Conservation (phyloP, 192 early-diverging fungal species). For the Martensiomyces pterosporus region DNA sequence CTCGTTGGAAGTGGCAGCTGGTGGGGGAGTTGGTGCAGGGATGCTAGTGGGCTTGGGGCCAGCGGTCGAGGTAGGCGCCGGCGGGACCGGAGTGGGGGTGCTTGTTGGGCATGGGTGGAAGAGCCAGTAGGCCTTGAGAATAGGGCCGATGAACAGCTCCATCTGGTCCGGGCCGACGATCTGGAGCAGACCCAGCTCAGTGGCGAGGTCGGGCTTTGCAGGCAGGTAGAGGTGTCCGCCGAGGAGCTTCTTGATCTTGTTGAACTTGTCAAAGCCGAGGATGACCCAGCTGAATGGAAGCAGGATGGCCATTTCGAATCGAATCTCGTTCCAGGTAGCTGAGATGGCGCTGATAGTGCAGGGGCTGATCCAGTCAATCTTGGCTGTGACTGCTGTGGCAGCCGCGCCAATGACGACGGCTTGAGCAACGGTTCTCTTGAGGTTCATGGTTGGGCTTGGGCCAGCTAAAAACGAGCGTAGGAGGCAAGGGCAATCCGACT, state of each 20-base stretch:
- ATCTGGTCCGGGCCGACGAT: slow-evolving; percentile 9
- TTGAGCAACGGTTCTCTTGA: slow-evolving; percentile 11
- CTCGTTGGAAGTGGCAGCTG: no score
- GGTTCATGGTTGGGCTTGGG: no score
- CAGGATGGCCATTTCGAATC: not conserved
- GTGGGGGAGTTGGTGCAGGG: not conserved
- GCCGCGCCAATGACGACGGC: slow-evolving; percentile 9
- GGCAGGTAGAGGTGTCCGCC: not conserved
- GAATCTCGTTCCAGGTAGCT: slow-evolving; percentile 4
- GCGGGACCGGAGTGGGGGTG: not conserved
- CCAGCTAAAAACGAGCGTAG: no score
- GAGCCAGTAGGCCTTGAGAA: slow-evolving; percentile 6
- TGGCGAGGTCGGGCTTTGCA: not conserved
- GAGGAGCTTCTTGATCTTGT: slow-evolving; percentile 1
- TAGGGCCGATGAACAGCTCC: slow-evolving; percentile 4
- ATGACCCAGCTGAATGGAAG: slow-evolving; percentile 1
- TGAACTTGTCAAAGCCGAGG: slow-evolving; percentile 3
- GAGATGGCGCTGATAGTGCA: slow-evolving; percentile 8
- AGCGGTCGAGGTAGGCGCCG: not conserved
- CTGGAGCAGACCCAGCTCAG: not conserved
- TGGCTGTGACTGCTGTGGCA: not conserved
- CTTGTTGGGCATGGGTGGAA: slow-evolving; percentile 2
- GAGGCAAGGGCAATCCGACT: not conserved
- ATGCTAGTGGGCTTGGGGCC: no score
- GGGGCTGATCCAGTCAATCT: slow-evolving; percentile 9